phyloP scores from a whole-genome alignment of 73 alveolate genomes.

The Paramecium bursaria region DNA sequence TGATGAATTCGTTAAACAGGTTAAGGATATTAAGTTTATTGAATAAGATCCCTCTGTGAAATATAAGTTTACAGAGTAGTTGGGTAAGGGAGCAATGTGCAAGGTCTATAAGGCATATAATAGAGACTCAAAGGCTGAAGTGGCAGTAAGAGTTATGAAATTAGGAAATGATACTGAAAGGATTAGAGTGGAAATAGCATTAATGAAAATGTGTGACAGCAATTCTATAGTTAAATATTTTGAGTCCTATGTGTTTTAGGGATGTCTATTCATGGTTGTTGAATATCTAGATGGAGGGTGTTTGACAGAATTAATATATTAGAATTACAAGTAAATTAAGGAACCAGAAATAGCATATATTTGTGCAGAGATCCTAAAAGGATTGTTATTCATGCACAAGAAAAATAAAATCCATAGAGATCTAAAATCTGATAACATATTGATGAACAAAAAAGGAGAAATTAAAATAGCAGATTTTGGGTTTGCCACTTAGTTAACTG shows the following conservation, averaged over 20 bases:
- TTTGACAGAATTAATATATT: conserved; percentile 64
- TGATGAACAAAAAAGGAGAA: conserved; percentile 65
- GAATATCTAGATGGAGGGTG: conserved; percentile 70
- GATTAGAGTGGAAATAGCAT: conserved; percentile 67
- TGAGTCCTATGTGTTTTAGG: conserved; percentile 43
- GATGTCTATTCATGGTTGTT: conserved; percentile 66
- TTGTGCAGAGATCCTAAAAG: conserved; percentile 61
- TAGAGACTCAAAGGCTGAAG: conserved; percentile 63
- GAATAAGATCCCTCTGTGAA: conserved; percentile 59
- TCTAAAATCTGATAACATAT: conserved; percentile 64
- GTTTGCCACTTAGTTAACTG: conserved; percentile 62
- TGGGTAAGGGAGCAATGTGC: conserved; percentile 67
- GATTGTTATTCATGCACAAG: conserved; percentile 54
- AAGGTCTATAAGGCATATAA: conserved; percentile 57
- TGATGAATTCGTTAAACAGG: conserved; percentile 60
- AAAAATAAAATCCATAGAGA: conserved; percentile 68
- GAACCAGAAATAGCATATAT: conserved; percentile 65
- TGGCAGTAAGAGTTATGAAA: conserved; percentile 72
- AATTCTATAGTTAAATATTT: conserved; percentile 60
- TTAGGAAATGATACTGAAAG: conserved; percentile 55
- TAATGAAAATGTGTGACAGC: conserved; percentile 67
- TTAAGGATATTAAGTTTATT: conserved; percentile 34
- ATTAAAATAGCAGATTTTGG: conserved; percentile 70
- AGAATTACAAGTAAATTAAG: conserved; percentile 49
- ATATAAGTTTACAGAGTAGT: conserved; percentile 58